Conservation (phyloP, 2,329 filamentous ascomycete species). For the Trichophyton schoenleinii region DNA sequence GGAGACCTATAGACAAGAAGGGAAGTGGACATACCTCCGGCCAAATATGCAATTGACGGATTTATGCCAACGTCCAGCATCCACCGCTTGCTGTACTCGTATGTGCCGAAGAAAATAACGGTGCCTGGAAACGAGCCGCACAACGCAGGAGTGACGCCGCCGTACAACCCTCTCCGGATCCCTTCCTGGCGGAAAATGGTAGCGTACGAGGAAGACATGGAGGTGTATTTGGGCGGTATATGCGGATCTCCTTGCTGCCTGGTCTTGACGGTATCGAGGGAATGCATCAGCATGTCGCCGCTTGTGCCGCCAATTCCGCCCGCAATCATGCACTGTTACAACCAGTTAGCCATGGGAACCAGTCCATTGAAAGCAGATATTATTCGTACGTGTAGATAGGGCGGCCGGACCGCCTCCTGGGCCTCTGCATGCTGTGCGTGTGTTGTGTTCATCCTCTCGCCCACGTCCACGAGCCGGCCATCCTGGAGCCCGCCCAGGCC, state of each 20-base stretch:
- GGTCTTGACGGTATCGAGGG: slow-evolving; percentile 95
- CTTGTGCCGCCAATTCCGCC: slow-evolving; percentile 85
- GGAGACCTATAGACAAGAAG: neutral
- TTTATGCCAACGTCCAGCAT: slow-evolving; percentile 76
- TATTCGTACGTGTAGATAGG: slow-evolving; percentile 14
- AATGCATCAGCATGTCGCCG: slow-evolving; percentile 97
- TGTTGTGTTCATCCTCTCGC: slow-evolving; percentile 10
- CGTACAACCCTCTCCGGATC: slow-evolving; percentile 71
- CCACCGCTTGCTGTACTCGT: slow-evolving; percentile 85
- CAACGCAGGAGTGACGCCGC: slow-evolving; percentile 84
- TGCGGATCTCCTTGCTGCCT: slow-evolving; percentile 93
- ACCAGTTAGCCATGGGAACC: neutral
- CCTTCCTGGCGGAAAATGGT: slow-evolving; percentile 92
- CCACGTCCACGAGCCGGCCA: slow-evolving; percentile 4
- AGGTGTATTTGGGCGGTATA: slow-evolving; percentile 83
- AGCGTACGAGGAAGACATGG: slow-evolving; percentile 77
- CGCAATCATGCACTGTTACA: slow-evolving; percentile 72
- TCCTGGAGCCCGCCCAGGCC: no score
- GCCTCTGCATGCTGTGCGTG: slow-evolving; percentile 13
- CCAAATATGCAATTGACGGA: slow-evolving; percentile 72
- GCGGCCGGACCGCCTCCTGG: slow-evolving; percentile 14
- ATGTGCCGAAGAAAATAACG: slow-evolving; percentile 87
- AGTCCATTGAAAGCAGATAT: slow-evolving; percentile 5
- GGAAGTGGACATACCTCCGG: slow-evolving; percentile 50
- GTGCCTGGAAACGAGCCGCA: slow-evolving; percentile 89